phyloP scores from a whole-genome alignment of 1,284 basidiomycete species.

The Puccinia hordei region DNA sequence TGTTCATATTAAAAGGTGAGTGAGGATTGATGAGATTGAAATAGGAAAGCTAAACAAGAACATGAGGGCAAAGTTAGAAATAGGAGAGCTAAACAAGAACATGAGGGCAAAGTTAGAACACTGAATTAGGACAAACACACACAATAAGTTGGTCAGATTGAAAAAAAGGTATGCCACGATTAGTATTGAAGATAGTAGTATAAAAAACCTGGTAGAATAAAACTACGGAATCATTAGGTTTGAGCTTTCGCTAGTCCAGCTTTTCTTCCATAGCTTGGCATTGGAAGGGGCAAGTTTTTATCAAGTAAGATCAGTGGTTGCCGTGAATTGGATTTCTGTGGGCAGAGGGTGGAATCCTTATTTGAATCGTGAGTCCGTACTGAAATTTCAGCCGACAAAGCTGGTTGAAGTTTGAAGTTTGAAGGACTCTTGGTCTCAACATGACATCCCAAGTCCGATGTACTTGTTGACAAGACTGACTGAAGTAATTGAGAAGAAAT shows the following conservation, averaged over 20 bases:
- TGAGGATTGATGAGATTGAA: too few species aligned
- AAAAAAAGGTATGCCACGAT: not conserved
- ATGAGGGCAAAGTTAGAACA: not conserved
- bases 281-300: not conserved
- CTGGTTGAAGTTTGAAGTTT: not conserved
- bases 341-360: not conserved
- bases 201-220: not conserved
- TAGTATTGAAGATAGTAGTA: not conserved
- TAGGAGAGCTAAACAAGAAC: too few species aligned
- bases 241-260: not conserved
- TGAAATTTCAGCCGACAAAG: not conserved
- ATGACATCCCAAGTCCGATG: not conserved
- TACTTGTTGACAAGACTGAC: conserved; percentile 26
- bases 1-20: too few species aligned
- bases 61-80: not conserved
- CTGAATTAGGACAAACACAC: not conserved
- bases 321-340: not conserved
- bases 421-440: not conserved
- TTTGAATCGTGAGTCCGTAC: not conserved
- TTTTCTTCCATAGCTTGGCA: conserved; percentile 16
- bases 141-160: not conserved
- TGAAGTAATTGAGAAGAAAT: conserved; percentile 32
- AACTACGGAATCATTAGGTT: not conserved
- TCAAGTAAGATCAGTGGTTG: not conserved
- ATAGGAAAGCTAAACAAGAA: too few species aligned